These are phyloP conservation scores for Cytospora piceae DNA, from an alignment of 2,329 filamentous ascomycete species.

Conservation along the genomic window DNA sequence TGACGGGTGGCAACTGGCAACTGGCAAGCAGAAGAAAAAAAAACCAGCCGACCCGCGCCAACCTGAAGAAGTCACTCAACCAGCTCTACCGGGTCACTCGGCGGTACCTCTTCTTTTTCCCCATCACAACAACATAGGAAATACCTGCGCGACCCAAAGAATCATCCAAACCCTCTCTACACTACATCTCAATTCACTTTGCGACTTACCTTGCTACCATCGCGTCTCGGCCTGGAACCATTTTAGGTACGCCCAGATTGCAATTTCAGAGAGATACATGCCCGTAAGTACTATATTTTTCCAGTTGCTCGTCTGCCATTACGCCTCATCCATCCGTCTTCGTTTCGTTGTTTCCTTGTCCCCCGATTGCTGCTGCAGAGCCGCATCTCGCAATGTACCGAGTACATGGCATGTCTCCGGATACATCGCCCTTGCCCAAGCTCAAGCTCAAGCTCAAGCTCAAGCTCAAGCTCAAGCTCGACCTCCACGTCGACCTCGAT, in stretches of 20 bases:
- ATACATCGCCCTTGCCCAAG: background rate
- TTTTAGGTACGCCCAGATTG: background rate
- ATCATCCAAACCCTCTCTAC: background rate
- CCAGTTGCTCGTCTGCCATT: background rate
- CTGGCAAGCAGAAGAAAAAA: background rate
- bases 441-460: background rate
- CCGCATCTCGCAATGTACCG: slow-evolving; percentile 22
- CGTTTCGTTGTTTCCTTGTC: background rate
- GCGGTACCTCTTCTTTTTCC: slow-evolving; percentile 9
- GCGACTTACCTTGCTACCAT: background rate
- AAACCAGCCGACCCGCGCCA: background rate
- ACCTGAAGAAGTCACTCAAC: slow-evolving; percentile 1
- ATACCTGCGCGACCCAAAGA: background rate
- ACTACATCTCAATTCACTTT: background rate
- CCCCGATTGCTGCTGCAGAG: slow-evolving; percentile 10
- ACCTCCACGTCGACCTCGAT: background rate
- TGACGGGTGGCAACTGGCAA: background rate
- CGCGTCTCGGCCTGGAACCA: background rate
- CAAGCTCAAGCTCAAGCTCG: background rate
- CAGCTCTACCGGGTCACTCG: slow-evolving; percentile 1
- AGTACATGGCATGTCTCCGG: slow-evolving; percentile 7
- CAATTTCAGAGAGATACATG: slow-evolving; percentile 2
- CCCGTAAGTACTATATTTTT: slow-evolving; percentile 15
- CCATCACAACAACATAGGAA: background rate
- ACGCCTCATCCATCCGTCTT: background rate